Evolutionary conservation across 179 eudicot species (phyloP).

Genomic region (Pouteria campechiana): DNA sequence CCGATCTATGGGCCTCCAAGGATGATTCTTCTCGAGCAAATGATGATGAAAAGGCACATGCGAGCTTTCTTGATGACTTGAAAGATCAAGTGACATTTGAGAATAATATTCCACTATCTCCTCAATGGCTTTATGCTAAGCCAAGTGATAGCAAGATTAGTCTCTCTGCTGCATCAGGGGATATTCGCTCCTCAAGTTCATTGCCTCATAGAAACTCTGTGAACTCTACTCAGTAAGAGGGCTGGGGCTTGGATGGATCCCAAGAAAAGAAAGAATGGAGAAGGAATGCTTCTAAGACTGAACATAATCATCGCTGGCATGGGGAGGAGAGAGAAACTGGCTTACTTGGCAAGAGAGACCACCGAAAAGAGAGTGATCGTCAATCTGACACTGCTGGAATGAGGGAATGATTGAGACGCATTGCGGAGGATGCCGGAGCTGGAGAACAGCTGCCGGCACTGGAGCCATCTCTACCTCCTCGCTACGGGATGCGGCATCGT

Average conservation of each 20-base stretch:
- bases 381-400: slow-evolving; percentile 60
- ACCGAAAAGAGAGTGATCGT: slow-evolving; percentile 57
- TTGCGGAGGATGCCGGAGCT: too few relatives aligned
- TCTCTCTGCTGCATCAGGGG: slow-evolving; percentile 23
- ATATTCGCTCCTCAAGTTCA: slow-evolving; percentile 62
- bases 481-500: too few relatives aligned
- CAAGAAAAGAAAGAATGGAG: slow-evolving; percentile 85
- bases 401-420: too few relatives aligned
- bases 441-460: too few relatives aligned
- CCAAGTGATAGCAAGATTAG: slow-evolving; percentile 61
- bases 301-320: slow-evolving; percentile 84
- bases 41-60: slow-evolving; percentile 39
- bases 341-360: slow-evolving; percentile 84
- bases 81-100: slow-evolving; percentile 70
- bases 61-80: slow-evolving; percentile 52
- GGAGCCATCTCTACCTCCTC: too few relatives aligned
- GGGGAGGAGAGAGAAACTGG: slow-evolving; percentile 99
- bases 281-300: slow-evolving; percentile 51
- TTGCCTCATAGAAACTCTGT: slow-evolving; percentile 66
- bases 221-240: slow-evolving; percentile 65
- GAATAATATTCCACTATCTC: slow-evolving; percentile 88
- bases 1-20: slow-evolving; percentile 28
- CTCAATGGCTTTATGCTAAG: slow-evolving; percentile 95
- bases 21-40: slow-evolving; percentile 26
- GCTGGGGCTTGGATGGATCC: slow-evolving; percentile 28